Base-by-base conservation (phyloP, 305 asterid species). In the Lippia alba region DNA sequence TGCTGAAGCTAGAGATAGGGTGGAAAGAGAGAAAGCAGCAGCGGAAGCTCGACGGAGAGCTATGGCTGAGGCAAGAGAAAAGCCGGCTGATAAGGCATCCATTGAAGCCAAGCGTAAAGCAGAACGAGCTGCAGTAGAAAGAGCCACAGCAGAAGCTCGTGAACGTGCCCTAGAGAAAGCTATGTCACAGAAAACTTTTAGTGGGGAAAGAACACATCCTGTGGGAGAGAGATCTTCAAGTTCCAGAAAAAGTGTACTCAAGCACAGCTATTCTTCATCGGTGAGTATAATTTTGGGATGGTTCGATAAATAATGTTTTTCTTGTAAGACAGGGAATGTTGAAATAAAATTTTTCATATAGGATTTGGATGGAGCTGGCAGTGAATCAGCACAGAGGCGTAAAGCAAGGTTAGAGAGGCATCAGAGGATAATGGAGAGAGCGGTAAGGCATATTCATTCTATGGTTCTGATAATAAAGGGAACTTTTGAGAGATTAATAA, bases 81-180 rank as follows among this genome's bases (percentile, higher is more conserved):
- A 51, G 18, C 14, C 75, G 3, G 71, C 62, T 46, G 91, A 84
- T 72, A 94, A 86, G 75, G 78, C 84, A 41, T 75, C 85, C 68
- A 67, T 40, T 45, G 92, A 74, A 66, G 92, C 96, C 64, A 95
- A 92, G 87, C 87, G 85, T 76, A 86, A 85, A 69, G 89, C 90
- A 49, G 98, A 92, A 78, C 96, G 98, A 70, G 96, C 99, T 58
- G 99, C 99, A n/a, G 97, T 94, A 48, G 99, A 91, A 76, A 83
- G 97, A 76, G 97, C 95, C 71, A 91, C 96, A 49, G 78, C 88
- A 60, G 99, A 94, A 87, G 99, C 99, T 69, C 96, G 96, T 67
- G 96, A 82, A 76, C 97, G 99, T 69, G 99, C 97, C 66, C 83
- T 89, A 40, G 94, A 87, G 81, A 95, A 92, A 83, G 97, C 96